Evolutionary conservation across 345 rosid genomes (phyloP).

Genomic region (Anastatica hierochuntica): DNA sequence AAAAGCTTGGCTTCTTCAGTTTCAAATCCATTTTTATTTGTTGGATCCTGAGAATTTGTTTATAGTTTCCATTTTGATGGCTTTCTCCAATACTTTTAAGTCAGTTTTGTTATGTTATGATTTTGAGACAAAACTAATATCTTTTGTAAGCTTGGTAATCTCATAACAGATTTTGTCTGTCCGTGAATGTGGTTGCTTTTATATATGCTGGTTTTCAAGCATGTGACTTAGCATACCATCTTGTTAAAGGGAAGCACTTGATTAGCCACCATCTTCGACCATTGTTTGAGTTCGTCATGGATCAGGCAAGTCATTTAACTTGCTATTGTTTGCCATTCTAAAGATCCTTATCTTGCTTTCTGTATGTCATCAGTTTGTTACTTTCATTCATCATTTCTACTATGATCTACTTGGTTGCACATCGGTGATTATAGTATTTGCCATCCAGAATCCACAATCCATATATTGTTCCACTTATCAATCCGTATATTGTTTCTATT

Average conservation of each 20-base stretch:
- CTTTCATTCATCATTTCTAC: neutral
- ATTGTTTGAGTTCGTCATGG: constrained; percentile 65
- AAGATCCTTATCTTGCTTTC: neutral
- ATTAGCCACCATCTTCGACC: constrained; percentile 45
- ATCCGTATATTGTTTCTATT: no score
- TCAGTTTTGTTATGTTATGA: no score
- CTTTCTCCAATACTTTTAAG: no score
- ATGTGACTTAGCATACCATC: constrained; percentile 48
- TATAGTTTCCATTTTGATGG: no score
- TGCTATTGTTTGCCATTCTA: neutral
- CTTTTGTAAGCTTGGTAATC: no score
- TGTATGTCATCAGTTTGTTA: neutral
- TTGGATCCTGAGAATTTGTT: no score
- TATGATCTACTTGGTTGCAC: neutral
- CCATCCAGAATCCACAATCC: no score
- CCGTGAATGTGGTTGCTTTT: constrained; percentile 75
- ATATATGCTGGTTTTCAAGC: constrained; percentile 68
- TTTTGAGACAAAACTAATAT: no score
- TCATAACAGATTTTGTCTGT: constrained; percentile 73
- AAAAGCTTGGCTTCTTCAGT: no score
- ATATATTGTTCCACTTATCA: no score
- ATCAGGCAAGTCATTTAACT: constrained; percentile 55
- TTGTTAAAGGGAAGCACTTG: constrained; percentile 46
- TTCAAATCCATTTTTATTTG: no score
- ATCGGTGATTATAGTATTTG: neutral